Evolutionary conservation across 2,329 filamentous ascomycete genomes (phyloP), one percentile per base, ranked within the genome.

Genomic region (Fusarium longipes): DNA sequence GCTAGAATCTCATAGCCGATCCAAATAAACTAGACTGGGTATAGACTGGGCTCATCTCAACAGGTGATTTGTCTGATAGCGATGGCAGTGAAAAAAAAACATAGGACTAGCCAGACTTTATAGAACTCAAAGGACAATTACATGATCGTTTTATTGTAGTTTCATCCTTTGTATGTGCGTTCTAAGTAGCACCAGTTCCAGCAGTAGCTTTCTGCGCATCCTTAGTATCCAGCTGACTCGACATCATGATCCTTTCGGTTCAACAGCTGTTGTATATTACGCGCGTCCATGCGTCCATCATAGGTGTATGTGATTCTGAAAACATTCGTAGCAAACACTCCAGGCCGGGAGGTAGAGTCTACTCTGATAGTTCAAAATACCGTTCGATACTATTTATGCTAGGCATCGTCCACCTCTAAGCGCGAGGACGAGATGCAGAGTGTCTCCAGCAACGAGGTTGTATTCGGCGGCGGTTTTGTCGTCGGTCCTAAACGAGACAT

Each of bases 381-480:
- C 11, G 44, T 62, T 48, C 22, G 30, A 52, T 62, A 48, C 33
- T 62, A 38, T 48, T 57, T 63, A 70, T 35, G 57, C 62, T 43
- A 69, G 58, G 67, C 68, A 74, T 68, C 68, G 63, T 65, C 95
- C 95, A 56, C 96, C 96, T 77, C 96, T 89, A 63, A 99, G 89
- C 40, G 96, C 96, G 70, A 99, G 89, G 50, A 99, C 96, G 76
- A 99, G 84, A 85, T 99, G 96, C 73, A 99, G 85, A 33, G 95
- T 99, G 65, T 93, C 93, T 59, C 96, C 96, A 55, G 93, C 93
- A 78, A 96, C 92, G 65, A 99, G 92, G 68, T 88, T 88, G 79
- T 98, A 98, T 74, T 98, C 95, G 54, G 86, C 83, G 8, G 96
- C 95, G 12, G 93, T 95, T 82, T 97, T 97, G 74, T 98, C 95